These are phyloP conservation scores for Tuctoria greenei DNA, from an alignment of 176 grass and related monocot species.

Conservation along the genomic window DNA sequence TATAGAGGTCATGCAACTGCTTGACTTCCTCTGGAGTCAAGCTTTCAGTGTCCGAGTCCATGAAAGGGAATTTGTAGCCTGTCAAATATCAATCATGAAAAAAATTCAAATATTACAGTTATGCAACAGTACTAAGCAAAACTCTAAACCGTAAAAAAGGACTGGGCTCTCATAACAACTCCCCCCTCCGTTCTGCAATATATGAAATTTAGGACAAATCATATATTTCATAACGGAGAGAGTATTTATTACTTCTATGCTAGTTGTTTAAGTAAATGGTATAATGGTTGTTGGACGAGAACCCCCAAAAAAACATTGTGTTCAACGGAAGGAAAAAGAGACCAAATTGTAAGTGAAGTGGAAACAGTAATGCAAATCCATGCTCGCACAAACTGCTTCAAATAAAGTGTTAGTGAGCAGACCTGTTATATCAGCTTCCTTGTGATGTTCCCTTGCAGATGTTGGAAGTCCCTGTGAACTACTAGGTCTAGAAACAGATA, in stretches of 20 bases:
- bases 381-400: slow-evolving; percentile 1
- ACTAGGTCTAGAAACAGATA: slow-evolving; percentile 41
- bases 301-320: neutral
- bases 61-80: slow-evolving; percentile 65
- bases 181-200: too few relatives aligned
- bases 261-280: slow-evolving; percentile 3
- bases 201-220: too few relatives aligned
- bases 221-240: too few relatives aligned
- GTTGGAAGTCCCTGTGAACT: slow-evolving; percentile 27
- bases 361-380: slow-evolving; percentile 14
- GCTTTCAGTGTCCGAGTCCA: slow-evolving; percentile 61
- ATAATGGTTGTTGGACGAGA: slow-evolving; percentile 8
- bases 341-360: neutral
- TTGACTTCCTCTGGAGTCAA: slow-evolving; percentile 57
- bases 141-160: neutral
- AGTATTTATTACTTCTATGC: too few relatives aligned
- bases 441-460: slow-evolving; percentile 9
- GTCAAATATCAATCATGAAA: neutral
- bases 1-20: slow-evolving; percentile 66
- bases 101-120: neutral
- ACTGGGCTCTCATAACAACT: too few relatives aligned
- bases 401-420: slow-evolving; percentile 13
- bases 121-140: neutral
- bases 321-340: neutral
- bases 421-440: slow-evolving; percentile 51